Conservation (phyloP, 495 filamentous ascomycete genomes). For the Penicillium dipodomyicola region DNA sequence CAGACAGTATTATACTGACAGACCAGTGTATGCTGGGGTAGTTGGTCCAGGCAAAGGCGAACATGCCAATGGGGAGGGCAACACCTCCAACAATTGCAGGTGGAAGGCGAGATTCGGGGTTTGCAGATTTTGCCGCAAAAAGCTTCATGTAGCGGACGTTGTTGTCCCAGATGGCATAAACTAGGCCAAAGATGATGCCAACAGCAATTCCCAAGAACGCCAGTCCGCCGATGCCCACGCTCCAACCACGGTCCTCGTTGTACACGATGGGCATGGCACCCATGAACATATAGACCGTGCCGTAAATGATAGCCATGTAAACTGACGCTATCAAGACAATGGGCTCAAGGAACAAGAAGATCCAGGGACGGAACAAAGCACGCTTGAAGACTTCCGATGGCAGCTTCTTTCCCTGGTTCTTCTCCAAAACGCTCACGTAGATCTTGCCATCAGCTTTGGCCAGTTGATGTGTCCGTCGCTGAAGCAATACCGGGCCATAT, state of each 20-base stretch:
- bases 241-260: slow-evolving; percentile 42
- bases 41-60: slow-evolving; percentile 66
- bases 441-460: background rate
- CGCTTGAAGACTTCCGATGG: background rate
- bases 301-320: background rate
- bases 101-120: slow-evolving; percentile 18
- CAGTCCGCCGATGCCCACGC: slow-evolving; percentile 7
- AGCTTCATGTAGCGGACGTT: background rate
- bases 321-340: background rate
- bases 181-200: slow-evolving; percentile 50
- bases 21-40: slow-evolving; percentile 61
- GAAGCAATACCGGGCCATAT: slow-evolving; percentile 54
- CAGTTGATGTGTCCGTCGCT: background rate
- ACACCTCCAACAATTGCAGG: slow-evolving; percentile 35
- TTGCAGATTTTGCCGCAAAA: background rate
- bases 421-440: background rate
- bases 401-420: background rate
- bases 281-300: slow-evolving; percentile 60
- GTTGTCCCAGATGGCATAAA: background rate
- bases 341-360: background rate
- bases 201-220: slow-evolving; percentile 13
- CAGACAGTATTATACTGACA: slow-evolving; percentile 48
- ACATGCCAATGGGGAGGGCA: slow-evolving; percentile 48
- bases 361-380: background rate
- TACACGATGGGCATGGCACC: slow-evolving; percentile 60